A percentile compares a stretch with the other conserved stretches of the same genome.
phyloP scores from a whole-genome alignment of 768 basidiomycete genomes.

The Phaeotremella fagi region DNA sequence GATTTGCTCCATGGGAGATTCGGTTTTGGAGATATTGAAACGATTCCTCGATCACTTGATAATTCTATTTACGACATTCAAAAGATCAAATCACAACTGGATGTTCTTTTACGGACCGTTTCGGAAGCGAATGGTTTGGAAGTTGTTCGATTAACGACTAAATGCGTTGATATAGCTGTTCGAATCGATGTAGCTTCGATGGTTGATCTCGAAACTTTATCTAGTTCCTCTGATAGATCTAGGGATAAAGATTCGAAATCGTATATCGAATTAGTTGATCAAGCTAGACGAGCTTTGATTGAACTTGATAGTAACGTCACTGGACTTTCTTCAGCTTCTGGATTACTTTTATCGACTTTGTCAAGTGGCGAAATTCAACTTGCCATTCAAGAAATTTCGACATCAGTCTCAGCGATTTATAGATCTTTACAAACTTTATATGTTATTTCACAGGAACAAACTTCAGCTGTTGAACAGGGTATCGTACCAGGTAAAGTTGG shows the following conservation, averaged over 20 bases:
- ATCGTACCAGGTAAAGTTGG: conserved; percentile 29
- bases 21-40: conserved; percentile 24
- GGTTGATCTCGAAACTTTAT: conserved; percentile 46
- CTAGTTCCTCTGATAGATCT: conserved; percentile 4
- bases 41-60: conserved; percentile 18
- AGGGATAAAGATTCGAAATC: conserved; percentile 14
- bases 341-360: neutral
- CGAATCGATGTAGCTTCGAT: conserved; percentile 39
- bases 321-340: conserved; percentile 1
- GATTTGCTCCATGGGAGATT: conserved; percentile 23
- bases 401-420: conserved; percentile 11
- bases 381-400: conserved; percentile 3
- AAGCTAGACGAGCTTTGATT: conserved; percentile 24
- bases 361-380: neutral
- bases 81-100: conserved; percentile 15
- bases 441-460: conserved; percentile 27
- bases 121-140: neutral
- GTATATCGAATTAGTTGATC: conserved; percentile 31
- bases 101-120: conserved; percentile 3
- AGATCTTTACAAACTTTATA: conserved; percentile 17
- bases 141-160: conserved; percentile 15
- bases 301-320: conserved; percentile 25
- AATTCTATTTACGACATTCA: conserved; percentile 16
- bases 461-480: conserved; percentile 12
- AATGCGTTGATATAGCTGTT: conserved; percentile 5